Percentiles rank a stretch among this genome's conserved stretches.
These are phyloP conservation scores for Apiospora pterosperma DNA, from an alignment of 2,329 filamentous ascomycete species.

Conservation along the genomic window DNA sequence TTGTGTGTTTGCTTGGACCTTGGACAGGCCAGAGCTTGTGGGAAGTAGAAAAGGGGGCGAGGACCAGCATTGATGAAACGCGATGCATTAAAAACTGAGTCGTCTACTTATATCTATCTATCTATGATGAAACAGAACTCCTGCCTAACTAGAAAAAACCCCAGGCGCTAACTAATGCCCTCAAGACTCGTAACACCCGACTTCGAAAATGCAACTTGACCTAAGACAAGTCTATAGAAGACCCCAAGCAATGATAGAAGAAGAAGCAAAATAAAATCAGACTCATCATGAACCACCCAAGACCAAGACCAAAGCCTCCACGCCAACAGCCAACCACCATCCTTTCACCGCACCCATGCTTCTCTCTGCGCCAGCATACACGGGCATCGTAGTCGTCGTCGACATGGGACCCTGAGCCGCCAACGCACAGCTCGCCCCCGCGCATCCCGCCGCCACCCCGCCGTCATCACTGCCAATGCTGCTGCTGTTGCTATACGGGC, in stretches of 20 bases:
- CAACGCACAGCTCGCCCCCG: background rate
- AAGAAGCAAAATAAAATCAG: background rate
- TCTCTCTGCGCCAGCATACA: background rate
- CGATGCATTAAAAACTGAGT: background rate
- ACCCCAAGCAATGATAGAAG: background rate
- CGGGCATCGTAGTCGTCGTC: background rate
- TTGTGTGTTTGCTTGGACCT: background rate
- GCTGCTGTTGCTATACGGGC: background rate
- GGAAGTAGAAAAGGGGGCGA: background rate
- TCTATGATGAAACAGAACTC: background rate
- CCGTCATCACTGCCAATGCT: too few species aligned
- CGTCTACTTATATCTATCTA: background rate
- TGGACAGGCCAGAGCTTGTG: too few species aligned
- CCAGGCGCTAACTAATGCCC: background rate
- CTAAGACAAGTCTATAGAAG: background rate
- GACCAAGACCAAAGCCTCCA: background rate
- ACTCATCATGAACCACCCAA: background rate
- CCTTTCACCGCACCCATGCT: background rate
- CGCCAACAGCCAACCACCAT: background rate
- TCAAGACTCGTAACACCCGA: background rate
- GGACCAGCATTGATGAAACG: background rate
- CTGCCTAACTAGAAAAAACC: background rate
- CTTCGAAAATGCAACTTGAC: background rate
- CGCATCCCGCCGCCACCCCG: background rate
- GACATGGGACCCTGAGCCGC: background rate